phyloP scores from a whole-genome alignment of 148 eudicot genomes.

The Rheum nobile region DNA sequence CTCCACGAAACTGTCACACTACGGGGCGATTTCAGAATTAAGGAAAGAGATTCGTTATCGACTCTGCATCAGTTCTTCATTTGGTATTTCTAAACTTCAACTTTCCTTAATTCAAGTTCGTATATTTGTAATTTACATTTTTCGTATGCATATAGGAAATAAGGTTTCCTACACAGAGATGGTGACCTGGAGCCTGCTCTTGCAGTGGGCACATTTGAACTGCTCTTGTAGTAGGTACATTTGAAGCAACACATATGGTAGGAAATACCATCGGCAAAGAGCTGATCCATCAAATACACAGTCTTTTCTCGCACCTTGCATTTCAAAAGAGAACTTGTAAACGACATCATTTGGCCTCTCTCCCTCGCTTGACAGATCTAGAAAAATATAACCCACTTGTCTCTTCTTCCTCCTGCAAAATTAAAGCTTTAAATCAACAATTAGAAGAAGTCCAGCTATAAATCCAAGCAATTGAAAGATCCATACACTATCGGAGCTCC shows the following conservation, averaged over 20 bases:
- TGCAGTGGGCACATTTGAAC: too few species aligned
- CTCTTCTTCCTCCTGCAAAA: conserved; percentile 3
- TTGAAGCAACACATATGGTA: conserved; percentile 74
- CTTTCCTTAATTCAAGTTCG: too few species aligned
- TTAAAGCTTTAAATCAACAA: not conserved
- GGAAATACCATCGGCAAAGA: conserved; percentile 61
- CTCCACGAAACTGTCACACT: too few species aligned
- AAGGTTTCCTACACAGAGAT: too few species aligned
- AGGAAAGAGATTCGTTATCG: too few species aligned
- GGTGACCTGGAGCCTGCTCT: conserved; percentile 44
- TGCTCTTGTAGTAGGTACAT: too few species aligned
- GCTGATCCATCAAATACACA: conserved; percentile 60
- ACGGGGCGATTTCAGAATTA: too few species aligned
- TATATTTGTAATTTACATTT: too few species aligned
- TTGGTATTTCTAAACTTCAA: too few species aligned
- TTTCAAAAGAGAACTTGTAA: conserved; percentile 62
- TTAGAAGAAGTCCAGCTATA: not conserved
- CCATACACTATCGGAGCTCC: not conserved
- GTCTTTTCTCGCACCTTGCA: conserved; percentile 80
- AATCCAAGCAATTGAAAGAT: not conserved
- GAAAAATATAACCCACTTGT: not conserved
- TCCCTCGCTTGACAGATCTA: conserved; percentile 7
- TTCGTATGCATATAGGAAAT: too few species aligned
- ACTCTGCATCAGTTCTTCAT: too few species aligned
- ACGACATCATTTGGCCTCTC: conserved; percentile 29